Conservation (phyloP, 1,284 basidiomycete species). For the Trichosporon asahii region DNA sequence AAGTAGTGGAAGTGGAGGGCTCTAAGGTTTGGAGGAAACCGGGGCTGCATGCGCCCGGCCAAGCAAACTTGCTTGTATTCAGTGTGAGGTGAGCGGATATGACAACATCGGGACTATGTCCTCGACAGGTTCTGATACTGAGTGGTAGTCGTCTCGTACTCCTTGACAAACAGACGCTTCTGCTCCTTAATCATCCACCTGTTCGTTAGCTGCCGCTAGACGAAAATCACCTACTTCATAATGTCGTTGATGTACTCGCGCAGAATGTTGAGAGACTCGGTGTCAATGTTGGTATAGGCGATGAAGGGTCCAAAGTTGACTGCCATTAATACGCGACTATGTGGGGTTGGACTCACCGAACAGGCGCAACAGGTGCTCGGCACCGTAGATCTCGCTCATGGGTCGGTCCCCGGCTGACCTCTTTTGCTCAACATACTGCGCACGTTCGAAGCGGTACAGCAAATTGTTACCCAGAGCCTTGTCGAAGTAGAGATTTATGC, state of each 20-base stretch:
- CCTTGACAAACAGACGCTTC: constrained; percentile 51
- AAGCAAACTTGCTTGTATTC: not conserved
- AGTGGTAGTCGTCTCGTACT: constrained; percentile 53
- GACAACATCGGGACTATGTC: constrained; percentile 34
- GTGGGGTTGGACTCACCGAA: constrained; percentile 63
- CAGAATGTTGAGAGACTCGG: constrained; percentile 75
- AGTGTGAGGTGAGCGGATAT: not conserved
- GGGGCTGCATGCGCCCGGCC: not conserved
- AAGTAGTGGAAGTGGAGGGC: not conserved
- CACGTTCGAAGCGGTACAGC: constrained; percentile 88
- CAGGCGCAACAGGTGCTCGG: constrained; percentile 88
- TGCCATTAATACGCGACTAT: constrained; percentile 24
- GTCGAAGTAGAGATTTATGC: constrained; percentile 92
- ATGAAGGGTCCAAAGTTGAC: constrained; percentile 69
- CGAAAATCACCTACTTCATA: constrained; percentile 62
- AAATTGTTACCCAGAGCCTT: constrained; percentile 83
- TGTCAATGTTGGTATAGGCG: constrained; percentile 83
- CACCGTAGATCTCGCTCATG: constrained; percentile 89
- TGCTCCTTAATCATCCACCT: constrained; percentile 55
- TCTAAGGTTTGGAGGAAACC: not conserved
- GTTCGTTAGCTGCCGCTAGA: constrained; percentile 12
- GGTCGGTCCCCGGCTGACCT: constrained; percentile 71
- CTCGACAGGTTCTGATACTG: constrained; percentile 51
- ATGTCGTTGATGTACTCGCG: constrained; percentile 88
- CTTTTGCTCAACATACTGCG: constrained; percentile 81